Evolutionary conservation across 345 rosid genomes (phyloP).

Genomic region (Citrus cavaleriei): DNA sequence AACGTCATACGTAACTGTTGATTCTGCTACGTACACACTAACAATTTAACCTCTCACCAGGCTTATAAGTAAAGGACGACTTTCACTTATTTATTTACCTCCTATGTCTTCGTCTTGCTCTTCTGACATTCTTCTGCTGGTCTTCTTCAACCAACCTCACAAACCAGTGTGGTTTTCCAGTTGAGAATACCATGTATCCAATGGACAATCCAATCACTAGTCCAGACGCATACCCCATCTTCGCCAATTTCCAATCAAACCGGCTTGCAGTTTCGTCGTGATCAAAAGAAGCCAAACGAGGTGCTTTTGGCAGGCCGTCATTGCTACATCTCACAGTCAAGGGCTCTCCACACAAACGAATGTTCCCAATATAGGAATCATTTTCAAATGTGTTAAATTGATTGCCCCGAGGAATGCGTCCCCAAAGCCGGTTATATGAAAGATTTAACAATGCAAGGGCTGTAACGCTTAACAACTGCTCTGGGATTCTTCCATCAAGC

Average conservation of each 20-base stretch:
- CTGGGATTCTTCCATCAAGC: neutral
- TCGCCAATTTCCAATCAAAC: neutral
- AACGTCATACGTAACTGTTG: too few species aligned
- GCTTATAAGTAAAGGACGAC: too few species aligned
- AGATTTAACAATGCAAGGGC: neutral
- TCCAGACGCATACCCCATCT: slow-evolving; percentile 17
- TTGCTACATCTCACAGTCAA: neutral
- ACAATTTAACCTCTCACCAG: too few species aligned
- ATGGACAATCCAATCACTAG: neutral
- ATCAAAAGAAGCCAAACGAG: neutral
- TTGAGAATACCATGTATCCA: slow-evolving; percentile 6
- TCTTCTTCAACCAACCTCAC: slow-evolving; percentile 1
- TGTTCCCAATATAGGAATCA: neutral
- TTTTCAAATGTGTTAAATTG: neutral
- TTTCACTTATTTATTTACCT: too few species aligned
- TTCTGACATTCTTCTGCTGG: neutral
- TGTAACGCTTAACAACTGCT: neutral
- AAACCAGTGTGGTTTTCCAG: slow-evolving; percentile 14
- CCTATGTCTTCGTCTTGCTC: too few species aligned
- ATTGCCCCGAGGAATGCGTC: slow-evolving; percentile 8
- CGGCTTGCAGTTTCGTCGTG: neutral
- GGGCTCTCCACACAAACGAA: neutral
- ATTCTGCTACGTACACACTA: too few species aligned
- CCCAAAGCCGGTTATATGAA: neutral
- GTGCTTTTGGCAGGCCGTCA: neutral